Base-by-base conservation (phyloP, 2,329 filamentous ascomycete genomes). In the Sphaerulina populicola region DNA sequence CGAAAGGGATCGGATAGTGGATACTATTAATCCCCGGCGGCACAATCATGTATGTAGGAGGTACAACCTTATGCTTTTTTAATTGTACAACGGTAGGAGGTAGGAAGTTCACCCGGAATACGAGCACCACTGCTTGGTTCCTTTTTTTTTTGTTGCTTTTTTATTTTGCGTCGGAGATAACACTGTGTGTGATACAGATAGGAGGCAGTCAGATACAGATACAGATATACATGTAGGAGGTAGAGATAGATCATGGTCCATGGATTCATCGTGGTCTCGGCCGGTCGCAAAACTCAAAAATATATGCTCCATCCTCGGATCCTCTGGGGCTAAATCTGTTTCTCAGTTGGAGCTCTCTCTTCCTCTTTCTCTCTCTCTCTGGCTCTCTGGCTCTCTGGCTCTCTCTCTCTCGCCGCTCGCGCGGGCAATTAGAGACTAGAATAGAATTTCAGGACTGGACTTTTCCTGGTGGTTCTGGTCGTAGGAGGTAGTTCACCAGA, bases 291-390 rank as follows among this genome's bases (percentile, higher is more conserved):
- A 47, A 18, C 21, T 30, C 38, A 48, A n/a, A n/a, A n/a, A 42
- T 48, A 18, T 18, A 18, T 18, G 46, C 38, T 33, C 38, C 46
- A 48, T 48, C 46, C 37, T 48, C 46, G 46, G 46, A 15, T 38
- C 44, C 33, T 40, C 46, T 21, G 15, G 12, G n/a, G 37, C 37
- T 35, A 33, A 14, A 27, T n/a, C 11, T 27, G 27, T 35, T 35
- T 36, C 41, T 37, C 14, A 36, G 27, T 30, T 21, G 4, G 18
- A 18, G 18, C 18, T 18, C 18, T 18, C 18, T 18, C 18, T 18
- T 3, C 4, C 18, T 18, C 18, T 18, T n/a, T n/a, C n/a, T n/a
- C n/a, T n/a, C n/a, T n/a, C n/a, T n/a, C n/a, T n/a, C n/a, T n/a
- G n/a, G n/a, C n/a, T n/a, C n/a, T n/a, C n/a, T n/a, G n/a, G n/a